A percentile compares a stretch with the other conserved stretches of the same genome.
These are phyloP conservation scores for Thalassiosira livingstoniorum DNA, from an alignment of 352 stramenopile species.

Conservation along the genomic window DNA sequence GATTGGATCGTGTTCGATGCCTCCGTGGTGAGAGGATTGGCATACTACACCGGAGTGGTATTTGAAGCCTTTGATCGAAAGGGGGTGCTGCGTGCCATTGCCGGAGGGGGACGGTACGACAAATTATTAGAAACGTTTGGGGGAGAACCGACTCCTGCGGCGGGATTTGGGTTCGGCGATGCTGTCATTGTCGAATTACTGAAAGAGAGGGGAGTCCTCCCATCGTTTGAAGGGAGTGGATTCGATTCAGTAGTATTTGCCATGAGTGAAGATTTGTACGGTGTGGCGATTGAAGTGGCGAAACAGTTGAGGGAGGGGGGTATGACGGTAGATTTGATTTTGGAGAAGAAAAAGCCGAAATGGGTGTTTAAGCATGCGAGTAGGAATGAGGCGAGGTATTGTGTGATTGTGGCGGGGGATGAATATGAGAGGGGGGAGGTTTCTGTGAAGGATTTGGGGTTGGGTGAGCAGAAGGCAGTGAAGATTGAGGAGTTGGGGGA, in stretches of 20 bases:
- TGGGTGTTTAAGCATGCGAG: conserved; percentile 88
- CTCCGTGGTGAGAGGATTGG: conserved; percentile 88
- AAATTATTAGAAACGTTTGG: conserved; percentile 89
- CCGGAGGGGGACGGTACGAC: conserved; percentile 89
- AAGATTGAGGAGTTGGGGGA: conserved; percentile 66
- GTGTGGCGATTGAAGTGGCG: conserved; percentile 74
- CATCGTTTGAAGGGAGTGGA: conserved; percentile 77
- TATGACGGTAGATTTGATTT: conserved; percentile 86
- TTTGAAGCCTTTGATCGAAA: conserved; percentile 88
- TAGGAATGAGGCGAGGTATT: conserved; percentile 79
- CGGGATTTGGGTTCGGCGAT: conserved; percentile 91
- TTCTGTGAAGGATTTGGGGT: conserved; percentile 77
- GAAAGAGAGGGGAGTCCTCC: conserved; percentile 86
- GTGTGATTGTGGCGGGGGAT: conserved; percentile 77
- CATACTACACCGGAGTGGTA: conserved; percentile 90
- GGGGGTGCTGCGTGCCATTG: conserved; percentile 87
- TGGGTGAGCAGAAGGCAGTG: conserved; percentile 66
- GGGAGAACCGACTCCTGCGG: conserved; percentile 84
- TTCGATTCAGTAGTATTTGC: conserved; percentile 85
- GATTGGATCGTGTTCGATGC: conserved; percentile 90
- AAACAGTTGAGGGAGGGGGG: conserved; percentile 75
- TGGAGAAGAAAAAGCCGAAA: conserved; percentile 88
- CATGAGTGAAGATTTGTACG: conserved; percentile 77
- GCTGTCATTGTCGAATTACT: conserved; percentile 90
- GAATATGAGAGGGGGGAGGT: conserved; percentile 82